Evolutionary conservation across 352 stramenopile species (phyloP).

Genomic region (Saprolegnia parasitica): DNA sequence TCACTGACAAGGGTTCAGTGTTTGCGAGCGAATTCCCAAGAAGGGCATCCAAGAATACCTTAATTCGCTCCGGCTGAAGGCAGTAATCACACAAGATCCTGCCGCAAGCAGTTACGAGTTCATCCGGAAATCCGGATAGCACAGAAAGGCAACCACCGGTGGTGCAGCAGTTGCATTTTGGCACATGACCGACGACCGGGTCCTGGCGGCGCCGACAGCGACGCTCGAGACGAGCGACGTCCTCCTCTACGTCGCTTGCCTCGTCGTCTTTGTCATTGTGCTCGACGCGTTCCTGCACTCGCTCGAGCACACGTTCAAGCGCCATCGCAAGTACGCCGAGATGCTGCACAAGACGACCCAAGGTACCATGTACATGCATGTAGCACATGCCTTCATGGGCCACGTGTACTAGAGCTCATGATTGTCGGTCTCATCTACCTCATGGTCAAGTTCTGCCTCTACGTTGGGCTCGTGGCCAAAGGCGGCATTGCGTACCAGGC

Average conservation of each 20-base stretch:
- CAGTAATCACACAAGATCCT: too few species aligned
- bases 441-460: slow-evolving; percentile 49
- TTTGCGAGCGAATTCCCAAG: too few species aligned
- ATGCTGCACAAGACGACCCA: slow-evolving; percentile 30
- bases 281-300: slow-evolving; percentile 22
- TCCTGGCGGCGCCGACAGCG: not conserved
- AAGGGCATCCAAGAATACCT: too few species aligned
- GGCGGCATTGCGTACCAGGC: slow-evolving; percentile 41
- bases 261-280: slow-evolving; percentile 27
- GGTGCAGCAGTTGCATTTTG: not conserved
- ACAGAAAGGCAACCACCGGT: not conserved
- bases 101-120: not conserved
- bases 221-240: slow-evolving; percentile 17
- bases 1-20: too few species aligned
- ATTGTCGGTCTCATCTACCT: slow-evolving; percentile 53
- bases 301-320: slow-evolving; percentile 22
- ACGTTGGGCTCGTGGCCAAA: slow-evolving; percentile 33
- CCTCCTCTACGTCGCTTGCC: slow-evolving; percentile 16
- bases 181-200: not conserved
- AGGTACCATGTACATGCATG: not conserved
- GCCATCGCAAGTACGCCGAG: slow-evolving; percentile 25
- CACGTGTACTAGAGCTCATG: slow-evolving; percentile 42
- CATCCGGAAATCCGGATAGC: not conserved
- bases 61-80: too few species aligned
- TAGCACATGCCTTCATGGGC: not conserved